Evolutionary conservation across 2,329 filamentous ascomycete species (phyloP), one percentile per base, ranked within the genome.

Genomic region (Clathrospora elynae): DNA sequence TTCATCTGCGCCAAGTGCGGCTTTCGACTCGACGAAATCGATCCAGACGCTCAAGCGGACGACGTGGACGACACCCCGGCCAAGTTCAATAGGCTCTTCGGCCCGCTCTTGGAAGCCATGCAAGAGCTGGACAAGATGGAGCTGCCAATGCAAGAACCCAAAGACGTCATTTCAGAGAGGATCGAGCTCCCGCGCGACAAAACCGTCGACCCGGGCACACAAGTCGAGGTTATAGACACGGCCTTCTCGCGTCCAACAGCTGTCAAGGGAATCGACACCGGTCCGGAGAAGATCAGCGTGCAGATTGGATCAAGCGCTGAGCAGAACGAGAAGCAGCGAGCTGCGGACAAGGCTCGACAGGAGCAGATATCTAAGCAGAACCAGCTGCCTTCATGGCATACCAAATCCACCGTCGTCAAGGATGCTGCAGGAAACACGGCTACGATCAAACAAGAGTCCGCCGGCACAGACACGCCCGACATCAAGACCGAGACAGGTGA

Each of bases 1-100:
- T 97, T 97, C 66, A 73, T 87, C 32, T 99, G 93, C 71, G 86
- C 91, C 63, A 83, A 85, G 35, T 99, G 93, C 72, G 77, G 79
- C 13, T 76, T 75, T 39, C 71, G 81, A 2, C 77, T 95, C 16
- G 59, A 64, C 30, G 54, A 59, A 23, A 62, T 63, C 14, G 58
- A 57, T 28, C 57, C 61, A 10, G 62, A 58, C 10, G 58, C 49
- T 17, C 55, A 62, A 25, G 62, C 61, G 22, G 55, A 59, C 28
- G 61, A 64, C 13, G 60, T 56, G 29, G 65, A 67, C 38, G 82
- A 72, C 32, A 68, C 66, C 2, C 69, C 69, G 1, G 69, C 69
- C 31, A 69, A 66, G 31, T 72, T 93, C 59, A 92, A 92, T 70
- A 83, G 84, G 58, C 86, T 92, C 66, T 85, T 92, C 69, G 85